Evolutionary conservation across 768 basidiomycete species (phyloP), one percentile per base, ranked within the genome.

Genomic region (Gelatoporia subvermispora): DNA sequence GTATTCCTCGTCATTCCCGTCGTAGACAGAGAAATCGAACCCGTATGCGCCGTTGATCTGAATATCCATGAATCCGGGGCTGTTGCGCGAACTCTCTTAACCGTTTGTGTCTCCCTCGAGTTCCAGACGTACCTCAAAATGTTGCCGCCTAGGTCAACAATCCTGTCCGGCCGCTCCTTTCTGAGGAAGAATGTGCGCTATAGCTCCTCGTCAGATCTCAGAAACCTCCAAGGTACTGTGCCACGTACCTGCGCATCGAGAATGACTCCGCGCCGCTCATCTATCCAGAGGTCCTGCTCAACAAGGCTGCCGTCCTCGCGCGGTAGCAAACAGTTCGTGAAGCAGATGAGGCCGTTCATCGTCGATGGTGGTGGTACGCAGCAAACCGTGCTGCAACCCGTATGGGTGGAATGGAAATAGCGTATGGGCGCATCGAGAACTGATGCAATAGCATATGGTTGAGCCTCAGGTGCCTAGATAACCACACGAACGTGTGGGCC

Each of bases 21-120:
- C 82, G 56, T 85, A 89, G 16, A 91, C 78, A 11, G 89, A 91
- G 59, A 93, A 92, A 64, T 92, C 89, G 60, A 91, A 88, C 24
- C 84, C 82, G 62, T 89, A 93, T 4, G 83, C 92, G 31, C 93
- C 93, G 54, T 95, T 94, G 52, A 95, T 84, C 60, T 95, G 93
- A 16, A 86, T 80, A 67, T 94, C 93, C 43, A 94, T 76, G 59
- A 85, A 78, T 13, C 92, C 92, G 2, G 92, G 92, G 62, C 88
- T 91, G 55, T 15, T 47, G 50, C 45, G 15, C 38, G 57, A 18
- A 48, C 39, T 23, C 22, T 41, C 35, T 58, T 8, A 61, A 57
- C 39, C 25, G 24, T 10, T 10, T 45, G 31, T 28, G 11, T 50
- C 28, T 50, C 18, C 23, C 34, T 41, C 7, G 37, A 31, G 52